Base-by-base conservation (phyloP, 768 basidiomycete species). In the Boletus sensibilis region DNA sequence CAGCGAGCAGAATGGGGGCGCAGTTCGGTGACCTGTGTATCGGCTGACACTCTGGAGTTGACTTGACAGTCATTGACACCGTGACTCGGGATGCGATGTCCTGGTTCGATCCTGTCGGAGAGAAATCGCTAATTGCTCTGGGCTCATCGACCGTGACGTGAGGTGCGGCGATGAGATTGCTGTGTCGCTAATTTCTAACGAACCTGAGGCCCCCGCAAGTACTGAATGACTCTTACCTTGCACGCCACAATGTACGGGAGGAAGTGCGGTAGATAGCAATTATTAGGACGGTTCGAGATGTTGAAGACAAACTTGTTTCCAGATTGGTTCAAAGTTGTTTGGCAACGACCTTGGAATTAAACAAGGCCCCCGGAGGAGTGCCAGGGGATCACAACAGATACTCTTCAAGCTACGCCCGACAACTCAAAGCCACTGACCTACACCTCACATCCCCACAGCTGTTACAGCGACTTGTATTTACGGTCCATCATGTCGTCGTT, bases 401-500 rank as follows among this genome's bases (percentile, higher is more conserved):
- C 46, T 31, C 43, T 40, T 8, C 1, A 27, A 33, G 25, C 45
- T 27, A 41, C 37, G 7, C 10, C 27, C 43, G 18, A 29, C 40
- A 13, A 39, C 52, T 34, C 59, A 52, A 23, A 33, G 40, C 46
- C 58, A 59, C 48, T 39, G 21, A 38, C 33, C 34, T 29, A 31
- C 39, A 45, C 38, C 27, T 29, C 50, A 43, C 49, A 2, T 12
- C 29, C 23, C 49, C n/a, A 53, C 41, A 52, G 43, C 50, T 35
- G 13, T 37, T 18, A 25, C 39, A 23, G 34, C 37, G 16, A n/a
- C 20, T 25, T 21, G 41, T 4, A 11, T 44, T 5, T 34, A n/a
- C 25, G n/a, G 14, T 7, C 8, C 18, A 53, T 20, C 45, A 71
- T 71, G 70, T 62, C 68, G 44, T 45, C 68, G 70, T 71, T 68